These are phyloP conservation scores for Onygenales sp. DNA, from an alignment of 2,329 filamentous ascomycete species.

Conservation along the genomic window DNA sequence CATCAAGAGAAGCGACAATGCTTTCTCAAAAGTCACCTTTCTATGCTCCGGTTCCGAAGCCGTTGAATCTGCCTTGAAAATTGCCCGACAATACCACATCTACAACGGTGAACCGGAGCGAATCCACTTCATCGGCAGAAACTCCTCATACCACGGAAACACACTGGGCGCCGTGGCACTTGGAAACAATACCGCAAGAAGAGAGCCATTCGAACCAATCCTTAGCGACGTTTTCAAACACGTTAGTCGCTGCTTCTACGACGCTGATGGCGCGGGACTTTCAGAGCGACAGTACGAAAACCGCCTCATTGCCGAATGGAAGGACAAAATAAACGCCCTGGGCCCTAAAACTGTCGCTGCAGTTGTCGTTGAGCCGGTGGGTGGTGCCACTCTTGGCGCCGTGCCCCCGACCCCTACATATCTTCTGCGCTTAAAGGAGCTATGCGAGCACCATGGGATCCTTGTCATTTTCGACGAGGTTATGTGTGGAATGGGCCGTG, in stretches of 20 bases:
- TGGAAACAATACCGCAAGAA: conserved; percentile 25
- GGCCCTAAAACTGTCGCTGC: background rate
- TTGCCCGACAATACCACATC: conserved; percentile 40
- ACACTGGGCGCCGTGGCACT: conserved; percentile 39
- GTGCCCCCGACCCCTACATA: conserved; percentile 45
- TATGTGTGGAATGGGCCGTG: conserved; percentile 50
- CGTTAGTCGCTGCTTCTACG: conserved; percentile 3
- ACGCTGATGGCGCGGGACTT: background rate
- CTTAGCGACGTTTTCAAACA: conserved; percentile 10
- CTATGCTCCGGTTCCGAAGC: conserved; percentile 27
- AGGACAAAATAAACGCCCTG: background rate
- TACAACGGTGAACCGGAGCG: conserved; percentile 31
- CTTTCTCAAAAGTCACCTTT: conserved; percentile 14
- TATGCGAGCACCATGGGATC: conserved; percentile 48
- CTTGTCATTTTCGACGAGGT: conserved; percentile 40
- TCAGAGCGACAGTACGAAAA: background rate
- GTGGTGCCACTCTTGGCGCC: conserved; percentile 34
- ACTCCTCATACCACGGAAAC: conserved; percentile 43
- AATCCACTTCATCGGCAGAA: conserved; percentile 34
- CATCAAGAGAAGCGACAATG: conserved; percentile 19
- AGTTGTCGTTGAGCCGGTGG: background rate
- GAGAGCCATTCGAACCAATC: conserved; percentile 24
- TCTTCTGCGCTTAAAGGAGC: conserved; percentile 41
- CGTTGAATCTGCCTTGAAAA: conserved; percentile 40
- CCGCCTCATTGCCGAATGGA: background rate